A percentile compares a stretch with the other conserved stretches of the same genome.
phyloP scores from a whole-genome alignment of 805 yeast genomes.

The Candida dajiaensis region DNA sequence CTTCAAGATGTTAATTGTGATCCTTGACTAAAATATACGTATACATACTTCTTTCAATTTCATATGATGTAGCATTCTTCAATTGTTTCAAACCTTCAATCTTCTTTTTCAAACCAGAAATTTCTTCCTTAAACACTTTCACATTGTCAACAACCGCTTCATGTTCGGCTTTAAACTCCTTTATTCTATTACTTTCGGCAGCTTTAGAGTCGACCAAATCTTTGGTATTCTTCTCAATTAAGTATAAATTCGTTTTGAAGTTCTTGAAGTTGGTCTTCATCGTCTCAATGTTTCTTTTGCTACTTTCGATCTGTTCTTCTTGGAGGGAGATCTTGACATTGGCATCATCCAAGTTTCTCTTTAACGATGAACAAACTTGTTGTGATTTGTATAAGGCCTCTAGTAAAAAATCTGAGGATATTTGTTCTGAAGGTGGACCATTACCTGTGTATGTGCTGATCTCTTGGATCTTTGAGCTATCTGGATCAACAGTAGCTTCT shows the following conservation, averaged over 20 bases:
- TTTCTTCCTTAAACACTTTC: constrained; percentile 18
- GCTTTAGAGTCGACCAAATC: constrained; percentile 21
- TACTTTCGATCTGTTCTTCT: constrained; percentile 18
- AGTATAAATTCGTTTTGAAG: constrained; percentile 18
- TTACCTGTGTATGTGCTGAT: neutral
- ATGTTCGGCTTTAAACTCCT: constrained; percentile 22
- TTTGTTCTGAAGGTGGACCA: neutral
- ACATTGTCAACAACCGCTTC: constrained; percentile 14
- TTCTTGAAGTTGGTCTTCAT: constrained; percentile 19
- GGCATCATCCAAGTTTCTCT: constrained; percentile 26
- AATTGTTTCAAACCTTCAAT: constrained; percentile 22
- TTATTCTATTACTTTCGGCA: constrained; percentile 17
- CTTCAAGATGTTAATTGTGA: constrained; percentile 18
- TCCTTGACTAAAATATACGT: neutral
- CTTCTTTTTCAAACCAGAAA: constrained; percentile 17
- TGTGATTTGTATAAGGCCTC: constrained; percentile 36
- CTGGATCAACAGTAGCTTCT: constrained; percentile 12
- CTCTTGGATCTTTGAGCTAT: neutral
- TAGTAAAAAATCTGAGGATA: constrained; percentile 26
- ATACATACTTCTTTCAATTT: constrained; percentile 17
- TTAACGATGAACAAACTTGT: constrained; percentile 28
- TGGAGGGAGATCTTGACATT: constrained; percentile 24
- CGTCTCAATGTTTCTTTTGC: constrained; percentile 19
- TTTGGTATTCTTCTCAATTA: constrained; percentile 19
- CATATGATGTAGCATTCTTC: constrained; percentile 18